Conservation (phyloP, 495 filamentous ascomycete species). For the Coniosporium apollinis region DNA sequence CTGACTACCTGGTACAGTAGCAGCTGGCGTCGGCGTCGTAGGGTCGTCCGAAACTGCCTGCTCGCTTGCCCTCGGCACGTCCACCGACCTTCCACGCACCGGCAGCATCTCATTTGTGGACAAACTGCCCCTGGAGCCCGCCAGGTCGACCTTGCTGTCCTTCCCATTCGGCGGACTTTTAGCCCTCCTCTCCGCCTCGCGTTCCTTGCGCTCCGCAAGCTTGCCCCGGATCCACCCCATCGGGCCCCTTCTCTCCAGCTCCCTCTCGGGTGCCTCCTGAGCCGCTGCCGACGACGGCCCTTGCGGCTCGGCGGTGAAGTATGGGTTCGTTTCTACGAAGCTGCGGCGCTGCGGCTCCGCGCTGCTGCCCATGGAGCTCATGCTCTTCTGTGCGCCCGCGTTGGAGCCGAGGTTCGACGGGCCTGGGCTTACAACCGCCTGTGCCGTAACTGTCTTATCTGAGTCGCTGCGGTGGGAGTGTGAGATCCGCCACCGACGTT, state of each 20-base stretch:
- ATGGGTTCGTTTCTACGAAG: background rate
- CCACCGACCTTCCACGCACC: slow-evolving; percentile 13
- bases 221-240: slow-evolving; percentile 76
- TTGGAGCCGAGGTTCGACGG: slow-evolving; percentile 4
- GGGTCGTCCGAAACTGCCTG: background rate
- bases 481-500: slow-evolving; percentile 57
- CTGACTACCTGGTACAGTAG: no score
- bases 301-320: background rate
- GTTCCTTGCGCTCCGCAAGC: slow-evolving; percentile 57
- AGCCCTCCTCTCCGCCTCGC: slow-evolving; percentile 33
- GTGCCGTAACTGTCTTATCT: slow-evolving; percentile 14
- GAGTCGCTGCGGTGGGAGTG: slow-evolving; percentile 35
- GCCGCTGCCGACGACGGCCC: background rate
- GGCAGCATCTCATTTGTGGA: slow-evolving; percentile 7
- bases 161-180: slow-evolving; percentile 31
- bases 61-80: slow-evolving; percentile 9
- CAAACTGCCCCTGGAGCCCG: no score
- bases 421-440: slow-evolving; percentile 1
- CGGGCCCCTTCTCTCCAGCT: slow-evolving; percentile 27
- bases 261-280: slow-evolving; percentile 13
- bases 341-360: slow-evolving; percentile 32
- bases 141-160: slow-evolving; percentile 11
- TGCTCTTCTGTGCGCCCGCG: slow-evolving; percentile 6
- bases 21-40: no score
- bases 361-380: slow-evolving; percentile 13